Evolutionary conservation across 2,329 filamentous ascomycete species (phyloP).

Genomic region (Clonostachys sp.): DNA sequence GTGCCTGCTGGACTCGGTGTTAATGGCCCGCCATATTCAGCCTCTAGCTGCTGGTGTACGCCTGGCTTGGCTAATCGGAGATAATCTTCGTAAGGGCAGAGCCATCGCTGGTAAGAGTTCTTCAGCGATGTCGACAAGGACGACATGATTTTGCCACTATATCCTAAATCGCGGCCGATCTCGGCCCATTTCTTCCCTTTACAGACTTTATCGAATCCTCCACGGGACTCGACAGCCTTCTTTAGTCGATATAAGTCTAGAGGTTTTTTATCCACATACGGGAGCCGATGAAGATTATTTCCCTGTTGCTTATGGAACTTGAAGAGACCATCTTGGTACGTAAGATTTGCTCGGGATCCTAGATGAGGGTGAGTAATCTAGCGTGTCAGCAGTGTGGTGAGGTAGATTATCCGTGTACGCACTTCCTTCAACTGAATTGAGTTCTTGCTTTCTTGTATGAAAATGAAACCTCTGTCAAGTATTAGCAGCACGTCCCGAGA

Average conservation of each 20-base stretch:
- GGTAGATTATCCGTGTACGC: constrained; percentile 28
- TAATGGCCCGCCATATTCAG: constrained; percentile 87
- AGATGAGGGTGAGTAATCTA: constrained; percentile 1
- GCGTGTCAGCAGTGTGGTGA: too few species aligned
- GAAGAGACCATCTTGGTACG: constrained; percentile 88
- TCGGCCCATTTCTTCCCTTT: constrained; percentile 99
- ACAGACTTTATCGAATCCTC: constrained; percentile 94
- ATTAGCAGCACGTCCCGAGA: not conserved
- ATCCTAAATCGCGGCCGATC: constrained; percentile 92
- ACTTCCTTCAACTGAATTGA: constrained; percentile 99
- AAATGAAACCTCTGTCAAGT: constrained; percentile 82
- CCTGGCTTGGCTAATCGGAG: constrained; percentile 85
- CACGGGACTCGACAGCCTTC: constrained; percentile 90
- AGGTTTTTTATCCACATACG: constrained; percentile 95
- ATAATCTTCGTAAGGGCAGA: constrained; percentile 95
- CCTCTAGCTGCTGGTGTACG: constrained; percentile 92
- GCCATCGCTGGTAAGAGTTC: constrained; percentile 96
- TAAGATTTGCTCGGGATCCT: constrained; percentile 93
- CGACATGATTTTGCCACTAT: constrained; percentile 99
- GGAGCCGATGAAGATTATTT: constrained; percentile 87
- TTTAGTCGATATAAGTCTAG: constrained; percentile 94
- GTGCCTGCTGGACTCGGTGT: constrained; percentile 69
- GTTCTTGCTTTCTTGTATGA: constrained; percentile 88
- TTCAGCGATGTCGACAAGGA: constrained; percentile 96
- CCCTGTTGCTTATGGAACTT: constrained; percentile 98